Percentiles rank a stretch among this genome's conserved stretches.
Evolutionary conservation across 2,329 filamentous ascomycete species (phyloP).

Genomic region (Penicillium sp.): DNA sequence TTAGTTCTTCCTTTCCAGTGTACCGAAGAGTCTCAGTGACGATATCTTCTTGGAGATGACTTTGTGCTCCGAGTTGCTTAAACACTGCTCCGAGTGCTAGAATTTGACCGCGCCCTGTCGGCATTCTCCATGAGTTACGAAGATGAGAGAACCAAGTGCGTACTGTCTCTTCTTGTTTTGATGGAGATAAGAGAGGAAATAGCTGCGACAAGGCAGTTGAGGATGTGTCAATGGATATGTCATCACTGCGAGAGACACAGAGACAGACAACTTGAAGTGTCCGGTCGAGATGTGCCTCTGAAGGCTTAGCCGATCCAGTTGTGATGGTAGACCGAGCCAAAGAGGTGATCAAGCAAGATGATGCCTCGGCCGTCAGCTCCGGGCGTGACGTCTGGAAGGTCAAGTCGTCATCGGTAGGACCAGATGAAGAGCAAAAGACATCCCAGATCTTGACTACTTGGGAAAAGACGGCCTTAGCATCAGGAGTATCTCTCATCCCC

Average conservation of each 20-base stretch:
- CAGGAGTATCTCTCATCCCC: constrained; percentile 21
- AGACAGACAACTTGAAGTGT: constrained; percentile 38
- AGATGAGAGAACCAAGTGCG: constrained; percentile 43
- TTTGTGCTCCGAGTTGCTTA: constrained; percentile 29
- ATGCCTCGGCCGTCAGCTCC: constrained; percentile 44
- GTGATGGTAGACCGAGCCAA: constrained; percentile 32
- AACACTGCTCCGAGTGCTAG: constrained; percentile 44
- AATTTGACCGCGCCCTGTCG: constrained; percentile 46
- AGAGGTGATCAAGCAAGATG: constrained; percentile 40
- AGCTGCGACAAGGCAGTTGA: constrained; percentile 42
- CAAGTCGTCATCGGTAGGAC: constrained; percentile 40
- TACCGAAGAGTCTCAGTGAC: constrained; percentile 37
- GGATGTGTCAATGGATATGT: constrained; percentile 42
- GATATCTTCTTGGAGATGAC: constrained; percentile 29
- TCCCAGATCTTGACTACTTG: constrained; percentile 38
- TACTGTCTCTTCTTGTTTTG: constrained; percentile 37
- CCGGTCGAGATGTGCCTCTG: constrained; percentile 28
- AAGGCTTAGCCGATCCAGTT: constrained; percentile 17
- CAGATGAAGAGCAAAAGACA: constrained; percentile 35
- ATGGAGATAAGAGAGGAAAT: constrained; percentile 37
- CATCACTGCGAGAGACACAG: constrained; percentile 42
- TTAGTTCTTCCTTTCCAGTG: constrained; percentile 38
- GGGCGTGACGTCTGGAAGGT: constrained; percentile 42
- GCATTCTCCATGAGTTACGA: constrained; percentile 36
- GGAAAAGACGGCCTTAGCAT: constrained; percentile 27